Conservation (phyloP, 2,329 filamentous ascomycete genomes). For the Colletotrichum agaves region DNA sequence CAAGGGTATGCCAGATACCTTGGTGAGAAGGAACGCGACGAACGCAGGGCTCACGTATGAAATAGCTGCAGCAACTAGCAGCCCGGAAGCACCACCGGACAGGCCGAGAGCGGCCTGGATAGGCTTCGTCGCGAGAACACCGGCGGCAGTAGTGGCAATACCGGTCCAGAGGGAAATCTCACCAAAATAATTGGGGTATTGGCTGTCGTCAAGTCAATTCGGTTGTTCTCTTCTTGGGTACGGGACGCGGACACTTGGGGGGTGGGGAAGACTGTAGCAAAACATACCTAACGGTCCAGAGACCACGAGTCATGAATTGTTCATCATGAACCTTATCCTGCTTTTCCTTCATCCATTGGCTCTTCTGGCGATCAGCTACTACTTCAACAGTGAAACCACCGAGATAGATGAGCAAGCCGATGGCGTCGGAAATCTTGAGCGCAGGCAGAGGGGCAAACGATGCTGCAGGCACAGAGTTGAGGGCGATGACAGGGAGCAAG, state of each 20-base stretch:
- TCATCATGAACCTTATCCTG: constrained; percentile 74
- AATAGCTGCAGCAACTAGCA: constrained; percentile 50
- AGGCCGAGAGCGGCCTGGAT: constrained; percentile 69
- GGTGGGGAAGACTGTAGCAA: neutral
- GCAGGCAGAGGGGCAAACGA: constrained; percentile 61
- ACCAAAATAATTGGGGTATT: constrained; percentile 80
- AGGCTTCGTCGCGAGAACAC: constrained; percentile 63
- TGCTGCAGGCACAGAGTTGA: constrained; percentile 69
- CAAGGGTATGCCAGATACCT: constrained; percentile 72
- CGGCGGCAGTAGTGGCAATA: constrained; percentile 68
- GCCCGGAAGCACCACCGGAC: constrained; percentile 50
- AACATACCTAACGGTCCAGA: constrained; percentile 67
- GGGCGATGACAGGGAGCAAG: constrained; percentile 70
- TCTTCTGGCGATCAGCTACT: constrained; percentile 72
- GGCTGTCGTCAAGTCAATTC: constrained; percentile 42
- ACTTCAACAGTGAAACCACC: constrained; percentile 71
- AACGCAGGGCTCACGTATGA: constrained; percentile 72
- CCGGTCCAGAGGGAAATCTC: constrained; percentile 76
- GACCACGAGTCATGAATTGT: constrained; percentile 70
- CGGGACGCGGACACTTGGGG: no score
- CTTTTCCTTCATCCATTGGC: constrained; percentile 68
- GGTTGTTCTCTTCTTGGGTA: neutral
- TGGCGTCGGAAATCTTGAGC: constrained; percentile 62
- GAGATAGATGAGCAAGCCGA: constrained; percentile 67
- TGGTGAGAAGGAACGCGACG: constrained; percentile 69